Percentiles rank a stretch among this genome's conserved stretches.
Evolutionary conservation across 2,329 filamentous ascomycete genomes (phyloP).

Genomic region (Dothidotthia symphoricarpi): DNA sequence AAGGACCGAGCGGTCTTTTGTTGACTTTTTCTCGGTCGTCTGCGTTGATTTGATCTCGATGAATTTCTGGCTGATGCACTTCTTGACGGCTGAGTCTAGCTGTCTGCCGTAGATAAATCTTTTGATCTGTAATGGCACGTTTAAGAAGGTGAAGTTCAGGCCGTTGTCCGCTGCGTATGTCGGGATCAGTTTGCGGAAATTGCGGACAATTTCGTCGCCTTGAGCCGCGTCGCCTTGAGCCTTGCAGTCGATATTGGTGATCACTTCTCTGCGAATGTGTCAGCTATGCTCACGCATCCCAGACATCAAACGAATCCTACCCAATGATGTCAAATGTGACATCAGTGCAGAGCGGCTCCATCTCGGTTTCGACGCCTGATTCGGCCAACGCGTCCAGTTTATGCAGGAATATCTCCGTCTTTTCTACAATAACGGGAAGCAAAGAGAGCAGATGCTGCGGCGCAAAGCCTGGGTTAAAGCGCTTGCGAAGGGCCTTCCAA

Average conservation of each 20-base stretch:
- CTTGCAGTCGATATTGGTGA: constrained; percentile 30
- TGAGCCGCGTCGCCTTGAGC: constrained; percentile 24
- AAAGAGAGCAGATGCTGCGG: constrained; percentile 38
- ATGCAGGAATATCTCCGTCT: constrained; percentile 34
- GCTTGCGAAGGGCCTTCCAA: constrained; percentile 39
- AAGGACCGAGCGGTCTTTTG: constrained; percentile 32
- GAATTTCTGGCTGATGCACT: constrained; percentile 27
- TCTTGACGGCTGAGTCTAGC: constrained; percentile 29
- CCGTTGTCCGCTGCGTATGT: constrained; percentile 23
- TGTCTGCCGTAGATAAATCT: constrained; percentile 22
- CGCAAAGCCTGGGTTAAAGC: constrained; percentile 41
- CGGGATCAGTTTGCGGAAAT: constrained; percentile 20
- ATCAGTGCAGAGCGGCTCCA: constrained; percentile 34
- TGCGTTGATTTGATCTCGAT: constrained; percentile 22
- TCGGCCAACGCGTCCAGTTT: constrained; percentile 31
- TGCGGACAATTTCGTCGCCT: constrained; percentile 25
- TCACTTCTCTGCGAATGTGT: constrained; percentile 8
- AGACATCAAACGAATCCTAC: no score
- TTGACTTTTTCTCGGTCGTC: constrained; percentile 11
- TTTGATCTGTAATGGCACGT: constrained; percentile 18
- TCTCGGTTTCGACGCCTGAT: constrained; percentile 22
- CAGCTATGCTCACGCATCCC: no score
- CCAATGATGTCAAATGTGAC: constrained; percentile 41
- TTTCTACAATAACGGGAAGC: constrained; percentile 37
- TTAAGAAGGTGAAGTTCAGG: constrained; percentile 21